Base-by-base conservation (phyloP, 2,329 filamentous ascomycete species). In the Aspergillus sp. region DNA sequence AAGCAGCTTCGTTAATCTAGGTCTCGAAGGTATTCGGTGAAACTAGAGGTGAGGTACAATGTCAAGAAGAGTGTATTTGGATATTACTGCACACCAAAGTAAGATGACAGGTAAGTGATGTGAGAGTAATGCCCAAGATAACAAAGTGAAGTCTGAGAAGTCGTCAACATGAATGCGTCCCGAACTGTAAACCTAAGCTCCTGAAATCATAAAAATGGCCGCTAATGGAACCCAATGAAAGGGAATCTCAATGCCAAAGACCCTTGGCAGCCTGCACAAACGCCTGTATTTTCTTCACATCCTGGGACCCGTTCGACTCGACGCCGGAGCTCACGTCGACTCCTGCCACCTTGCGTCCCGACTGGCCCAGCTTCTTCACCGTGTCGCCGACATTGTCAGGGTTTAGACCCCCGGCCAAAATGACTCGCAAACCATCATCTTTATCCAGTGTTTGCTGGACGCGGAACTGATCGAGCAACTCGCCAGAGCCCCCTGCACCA, bases 271-370 rank as follows among this genome's bases (percentile, higher is more conserved):
- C 76, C 53, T 75, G 72, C 25, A 96, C 69, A 60, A 98, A 98
- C 3, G 72, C 75, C 42, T 69, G 67, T 45, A 98, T 96, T 65
- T 82, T 93, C 12, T 76, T 74, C 36, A 89, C 49, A 58, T 80
- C 82, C 61, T 98, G 91, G 53, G 76, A 68, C 2, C 86, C 89
- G 46, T 81, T 74, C 22, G 77, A 78, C 61, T 96, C 91, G 2
- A 98, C 86, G 1, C 93, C 93, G 51, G 85, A 94, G 58, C 86
- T 94, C 13, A 94, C 85, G 65, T 98, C 91, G 3, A 98, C 82
- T 2, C 81, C 88, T 20, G 86, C 66, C 8, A 95, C 74, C 38
- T 79, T 75, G 7, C 67, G 67, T 15, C 68, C 67, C 7, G 75
- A 56, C 5, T 72, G 66, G 0, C 78, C 80, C 11, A 89, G 63